Evolutionary conservation across 192 early-diverging fungal genomes (phyloP).

Genomic region (Coemansia sp.): DNA sequence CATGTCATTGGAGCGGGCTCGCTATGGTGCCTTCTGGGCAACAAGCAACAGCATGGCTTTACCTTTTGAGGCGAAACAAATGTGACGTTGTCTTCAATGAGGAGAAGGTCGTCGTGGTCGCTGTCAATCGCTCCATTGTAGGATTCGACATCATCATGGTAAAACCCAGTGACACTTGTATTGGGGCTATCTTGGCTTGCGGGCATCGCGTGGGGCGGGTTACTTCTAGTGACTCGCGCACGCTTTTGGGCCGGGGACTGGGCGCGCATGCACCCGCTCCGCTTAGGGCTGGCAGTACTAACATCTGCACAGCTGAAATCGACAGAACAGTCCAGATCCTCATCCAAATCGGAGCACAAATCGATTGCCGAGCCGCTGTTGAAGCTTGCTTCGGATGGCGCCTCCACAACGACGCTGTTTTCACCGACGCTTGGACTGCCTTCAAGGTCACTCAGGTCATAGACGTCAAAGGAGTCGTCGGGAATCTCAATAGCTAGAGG

Average conservation of each 20-base stretch:
- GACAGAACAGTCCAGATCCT: conserved; percentile 13
- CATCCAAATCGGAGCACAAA: conserved; percentile 20
- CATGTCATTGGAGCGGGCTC: background rate
- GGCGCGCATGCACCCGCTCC: background rate
- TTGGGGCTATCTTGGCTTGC: background rate
- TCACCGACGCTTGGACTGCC: background rate
- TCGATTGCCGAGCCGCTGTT: conserved; percentile 8
- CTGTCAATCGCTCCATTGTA: background rate
- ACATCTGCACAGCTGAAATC: background rate
- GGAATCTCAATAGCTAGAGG: conserved; percentile 33
- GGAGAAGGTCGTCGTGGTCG: background rate
- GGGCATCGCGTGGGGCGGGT: background rate
- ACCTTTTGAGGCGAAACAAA: conserved; percentile 3
- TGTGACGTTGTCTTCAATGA: background rate
- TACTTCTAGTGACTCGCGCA: background rate
- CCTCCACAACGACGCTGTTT: background rate
- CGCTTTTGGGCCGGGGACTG: conserved; percentile 7
- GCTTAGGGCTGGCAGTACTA: conserved; percentile 7
- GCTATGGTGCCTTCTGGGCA: background rate
- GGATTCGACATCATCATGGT: background rate
- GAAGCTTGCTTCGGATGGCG: background rate
- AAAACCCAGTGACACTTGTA: background rate
- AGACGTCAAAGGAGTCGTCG: conserved; percentile 18
- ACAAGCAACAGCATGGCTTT: background rate
- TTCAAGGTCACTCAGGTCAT: conserved; percentile 31